Conservation (phyloP, 164 flowering plant species). For the Stephania cephalantha region DNA sequence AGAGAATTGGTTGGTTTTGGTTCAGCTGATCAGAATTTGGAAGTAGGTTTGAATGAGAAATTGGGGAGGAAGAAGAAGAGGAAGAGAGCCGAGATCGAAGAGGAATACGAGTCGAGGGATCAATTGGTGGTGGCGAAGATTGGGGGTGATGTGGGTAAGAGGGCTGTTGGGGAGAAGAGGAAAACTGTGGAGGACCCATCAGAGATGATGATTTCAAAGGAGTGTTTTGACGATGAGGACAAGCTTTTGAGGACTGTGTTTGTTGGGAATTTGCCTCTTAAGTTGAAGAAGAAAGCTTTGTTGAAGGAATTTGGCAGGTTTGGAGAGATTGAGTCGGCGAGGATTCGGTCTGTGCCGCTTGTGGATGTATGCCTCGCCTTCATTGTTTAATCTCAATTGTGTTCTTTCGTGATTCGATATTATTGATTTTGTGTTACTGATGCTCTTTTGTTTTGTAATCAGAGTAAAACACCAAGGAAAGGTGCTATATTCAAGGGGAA, state of each 20-base stretch:
- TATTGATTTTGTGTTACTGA: neutral
- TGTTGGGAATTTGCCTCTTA: slow-evolving; percentile 89
- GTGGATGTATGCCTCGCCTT: slow-evolving; percentile 51
- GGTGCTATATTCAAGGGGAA: slow-evolving; percentile 66
- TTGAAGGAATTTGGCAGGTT: slow-evolving; percentile 66
- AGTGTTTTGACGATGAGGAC: slow-evolving; percentile 82
- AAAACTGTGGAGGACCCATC: slow-evolving; percentile 49
- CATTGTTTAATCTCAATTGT: neutral
- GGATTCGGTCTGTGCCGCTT: slow-evolving; percentile 88
- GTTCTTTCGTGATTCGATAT: neutral
- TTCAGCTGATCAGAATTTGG: neutral
- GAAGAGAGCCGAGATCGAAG: slow-evolving; percentile 53
- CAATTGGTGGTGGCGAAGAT: slow-evolving; percentile 30
- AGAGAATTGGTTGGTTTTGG: neutral
- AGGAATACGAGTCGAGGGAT: slow-evolving; percentile 46
- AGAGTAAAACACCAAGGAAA: slow-evolving; percentile 81
- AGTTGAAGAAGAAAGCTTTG: slow-evolving; percentile 74
- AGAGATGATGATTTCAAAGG: slow-evolving; percentile 50
- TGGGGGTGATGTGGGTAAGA: slow-evolving; percentile 14
- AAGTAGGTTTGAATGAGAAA: neutral
- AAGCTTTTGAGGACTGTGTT: slow-evolving; percentile 90
- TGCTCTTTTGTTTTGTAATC: slow-evolving; percentile 13
- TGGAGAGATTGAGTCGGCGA: slow-evolving; percentile 86
- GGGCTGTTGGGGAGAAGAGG: slow-evolving; percentile 67
- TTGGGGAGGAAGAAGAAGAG: slow-evolving; percentile 60